Base-by-base conservation (phyloP, 2,329 filamentous ascomycete species). In the Penicillium brevicompactum region DNA sequence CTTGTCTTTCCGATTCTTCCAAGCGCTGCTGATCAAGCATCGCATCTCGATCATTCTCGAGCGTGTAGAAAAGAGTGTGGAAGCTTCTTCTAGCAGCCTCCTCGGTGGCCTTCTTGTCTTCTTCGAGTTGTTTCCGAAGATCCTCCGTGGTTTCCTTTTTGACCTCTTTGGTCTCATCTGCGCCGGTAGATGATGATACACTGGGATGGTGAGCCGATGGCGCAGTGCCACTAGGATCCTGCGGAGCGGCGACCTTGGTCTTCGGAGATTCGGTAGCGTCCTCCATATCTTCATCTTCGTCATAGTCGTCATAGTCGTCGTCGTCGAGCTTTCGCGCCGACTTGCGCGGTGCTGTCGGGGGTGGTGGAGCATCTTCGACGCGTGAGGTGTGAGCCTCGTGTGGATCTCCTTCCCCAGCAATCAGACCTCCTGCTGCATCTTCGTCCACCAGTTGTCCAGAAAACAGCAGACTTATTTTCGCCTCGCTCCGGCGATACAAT, bases 21-120 rank as follows among this genome's bases (percentile, higher is more conserved):
- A 99, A 83, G 73, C 93, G 91, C 74, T 97, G 92, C 75, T 99
- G 94, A 74, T 99, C 94, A 54, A 97, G 77, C 94, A 99, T 97
- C 46, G 94, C 94, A 66, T 93, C 91, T 52, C 91, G 86, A 71
- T 99, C 94, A 71, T 93, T 94, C 74, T 99, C 94, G 31, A 97
- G 82, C 1, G 94, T 97, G 74, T 96, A 93, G 74, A 97, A 96
- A 62, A 96, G 83, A 9, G 91, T 95, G 70, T 96, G 89, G 74
- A 97, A 97, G 75, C 89, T 94, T 67, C 87, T 85, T 76, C 92
- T 92, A 42, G 91, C 94, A 48, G 90, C 88, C 69, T 96, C 91
- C 69, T 96, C 93, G 46, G 90, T 92, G 30, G 90, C 91, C 72
- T 88, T 92, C 71, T 94, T 94, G 64, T 91, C 91, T 70, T 96